Base-by-base conservation (phyloP, 495 filamentous ascomycete genomes). In the Aspergillus homomorphus region DNA sequence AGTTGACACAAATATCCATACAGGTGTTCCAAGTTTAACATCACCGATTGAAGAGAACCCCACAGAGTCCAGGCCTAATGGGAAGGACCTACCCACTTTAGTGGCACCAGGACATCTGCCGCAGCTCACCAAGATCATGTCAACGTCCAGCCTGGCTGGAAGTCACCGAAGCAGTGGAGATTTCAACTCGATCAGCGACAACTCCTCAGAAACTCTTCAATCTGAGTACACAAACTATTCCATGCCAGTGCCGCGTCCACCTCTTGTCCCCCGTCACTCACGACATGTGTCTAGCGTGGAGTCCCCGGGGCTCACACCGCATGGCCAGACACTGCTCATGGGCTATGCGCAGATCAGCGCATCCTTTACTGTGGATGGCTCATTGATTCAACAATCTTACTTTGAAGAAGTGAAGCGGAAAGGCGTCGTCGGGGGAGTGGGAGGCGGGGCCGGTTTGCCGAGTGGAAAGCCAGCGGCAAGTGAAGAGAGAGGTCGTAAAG, bases 341-440 rank as follows among this genome's bases (percentile, higher is more conserved):
- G 94, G 92, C 10, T 98, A 96, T 74, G 95, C 88, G 5, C 93
- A 98, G 68, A 83, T 97, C n/a, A 87, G 88, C 65, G 94, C 95
- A 18, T 89, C 89, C 0, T 98, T 98, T 61, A 91, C 87, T 0
- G 73, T 98, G 7, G 94, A 98, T 69, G 91, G 92, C 0, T 96
- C 95, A 6, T 76, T 98, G 33, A 83, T 98, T 54, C 91, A 96
- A 61, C 86, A 94, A 41, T 87, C 84, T 2, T 90, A 86, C 3
- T 98, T 98, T 62, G 95, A 98, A 67, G 91, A 95, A 56, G 91
- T 97, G 24, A 98, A 98, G 69, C 79, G 93, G 44, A 96, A 95
- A 70, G 95, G 90, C 28, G 89, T 96, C 16, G 81, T 96, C 22
- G 91, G 93, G 43, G 89, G 88, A 2, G 90, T 95, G 59, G 79